phyloP scores from a whole-genome alignment of 2,329 filamentous ascomycete species.

The Fusarium pseudocircinatum region DNA sequence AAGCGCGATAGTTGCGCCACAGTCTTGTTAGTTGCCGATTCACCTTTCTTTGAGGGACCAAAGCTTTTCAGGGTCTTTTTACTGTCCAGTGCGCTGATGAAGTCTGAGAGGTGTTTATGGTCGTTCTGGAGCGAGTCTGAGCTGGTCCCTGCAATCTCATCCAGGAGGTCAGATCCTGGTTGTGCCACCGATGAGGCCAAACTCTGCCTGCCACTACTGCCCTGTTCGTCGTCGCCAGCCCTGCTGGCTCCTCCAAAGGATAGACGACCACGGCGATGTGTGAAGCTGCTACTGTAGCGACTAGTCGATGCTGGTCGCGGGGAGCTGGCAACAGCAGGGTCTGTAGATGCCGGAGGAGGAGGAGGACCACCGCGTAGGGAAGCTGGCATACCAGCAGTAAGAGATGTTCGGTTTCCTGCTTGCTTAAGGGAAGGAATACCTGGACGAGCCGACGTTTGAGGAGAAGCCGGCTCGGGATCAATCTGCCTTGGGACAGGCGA shows the following conservation, averaged over 20 bases:
- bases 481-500: constrained; percentile 71
- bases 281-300: constrained; percentile 94
- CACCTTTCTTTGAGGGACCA: constrained; percentile 71
- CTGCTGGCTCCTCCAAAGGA: constrained; percentile 80
- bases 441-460: constrained; percentile 60
- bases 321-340: constrained; percentile 76
- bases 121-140: constrained; percentile 77
- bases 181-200: constrained; percentile 74
- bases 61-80: constrained; percentile 89
- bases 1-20: constrained; percentile 85
- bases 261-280: constrained; percentile 80
- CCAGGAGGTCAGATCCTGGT: constrained; percentile 82
- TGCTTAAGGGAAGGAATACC: constrained; percentile 60
- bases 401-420: constrained; percentile 74
- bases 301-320: constrained; percentile 81
- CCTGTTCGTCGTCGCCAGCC: constrained; percentile 74
- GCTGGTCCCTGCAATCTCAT: constrained; percentile 73
- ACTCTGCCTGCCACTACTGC: constrained; percentile 83
- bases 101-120: constrained; percentile 93
- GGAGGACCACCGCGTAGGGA: constrained; percentile 76
- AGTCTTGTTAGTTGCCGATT: constrained; percentile 77
- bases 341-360: constrained; percentile 60
- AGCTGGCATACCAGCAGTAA: constrained; percentile 79
- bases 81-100: constrained; percentile 86
- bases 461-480: constrained; percentile 65